Evolutionary conservation across 2,329 filamentous ascomycete genomes (phyloP), one percentile per base, ranked within the genome.

Genomic region (Myrmaecium sp.): DNA sequence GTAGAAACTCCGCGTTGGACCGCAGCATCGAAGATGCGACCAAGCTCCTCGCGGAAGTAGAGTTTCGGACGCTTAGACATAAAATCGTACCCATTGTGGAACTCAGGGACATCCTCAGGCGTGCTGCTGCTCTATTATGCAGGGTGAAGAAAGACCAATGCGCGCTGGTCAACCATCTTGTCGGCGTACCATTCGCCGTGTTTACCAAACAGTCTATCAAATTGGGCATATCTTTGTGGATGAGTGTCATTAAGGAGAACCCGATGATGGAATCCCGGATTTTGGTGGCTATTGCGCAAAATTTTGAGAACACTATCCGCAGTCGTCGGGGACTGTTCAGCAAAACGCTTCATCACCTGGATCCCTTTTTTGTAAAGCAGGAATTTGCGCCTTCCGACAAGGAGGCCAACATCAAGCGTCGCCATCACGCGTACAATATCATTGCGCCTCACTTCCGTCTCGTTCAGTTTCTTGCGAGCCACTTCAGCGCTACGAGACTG

Each of bases 171-270:
- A 79, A 86, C 43, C 77, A 91, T 43, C 64, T 99, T 10, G 86
- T 99, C 34, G 75, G 71, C 38, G 89, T 98, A 33, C 91, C 89
- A 0, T 98, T 98, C 51, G 69, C 71, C 21, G 69, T 93, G 24
- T 95, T 98, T 48, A 91, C 78, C 4, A 93, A 92, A 48, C 79
- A 92, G 43, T 89, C 84, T 2, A 89, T 98, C 47, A 92, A 93
- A 46, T 69, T 95, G 26, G 91, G 89, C 5, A 78, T 94, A 18
- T 94, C 89, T 4, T 60, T 98, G 5, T 99, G 89, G 89, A 71
- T 94, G 33, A 89, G 89, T 14, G 80, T 95, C 9, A 91, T 95
- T 43, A 89, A 95, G 41, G 89, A 98, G 49, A 95, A 93, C 42
- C 80, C 84, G 3, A 68, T 69, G 30, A 74, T 94, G 52, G 83